Base-by-base conservation (phyloP, 805 yeast genomes). In the Komagataella mondaviorum region DNA sequence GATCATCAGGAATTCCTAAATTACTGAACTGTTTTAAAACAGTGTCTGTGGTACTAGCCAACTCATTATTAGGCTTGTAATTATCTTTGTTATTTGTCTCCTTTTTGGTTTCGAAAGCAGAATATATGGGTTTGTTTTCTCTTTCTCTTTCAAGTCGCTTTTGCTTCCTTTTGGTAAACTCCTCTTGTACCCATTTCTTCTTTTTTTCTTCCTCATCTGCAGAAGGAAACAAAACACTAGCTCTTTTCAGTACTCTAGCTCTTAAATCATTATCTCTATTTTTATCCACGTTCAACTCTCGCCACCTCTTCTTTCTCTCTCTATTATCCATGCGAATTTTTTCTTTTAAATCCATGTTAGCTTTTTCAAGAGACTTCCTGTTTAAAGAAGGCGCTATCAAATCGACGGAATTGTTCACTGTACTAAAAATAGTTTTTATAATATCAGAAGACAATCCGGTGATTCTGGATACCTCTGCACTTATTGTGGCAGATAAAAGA, bases 221-320 rank as follows among this genome's bases (percentile, higher is more conserved):
- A 7, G 71, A 75, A 1, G 96, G 93, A 67, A 79, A 89, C 57
- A 83, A 66, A 17, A 66, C 67, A 44, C 68, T 71, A 0, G 97
- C 96, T 45, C 93, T 71, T 56, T 83, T 83, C 55, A 77, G 74
- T 18, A 91, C 82, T 51, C 98, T 71, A 0, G 86, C 79, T 50
- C 95, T 73, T 51, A 91, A 70, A 61, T 91, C 98, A 59, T 88
- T 84, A 63, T 89, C 96, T 68, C 87, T 83, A 64, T 90, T 90
- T 56, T 93, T 73, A 54, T 83, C 83, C 6, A 78, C 76, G 61
- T 91, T 88, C 23, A 78, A 81, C 56, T 81, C 90, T 59, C 96
- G 73, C 96, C 96, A 88, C 56, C 78, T 76, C 67, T 85, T 82
- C 68, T 88, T 88, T 18, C 96, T 70, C 51, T 81, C 86, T 48